phyloP scores from a whole-genome alignment of 306 rosid genomes.

The Datisca glomerata region DNA sequence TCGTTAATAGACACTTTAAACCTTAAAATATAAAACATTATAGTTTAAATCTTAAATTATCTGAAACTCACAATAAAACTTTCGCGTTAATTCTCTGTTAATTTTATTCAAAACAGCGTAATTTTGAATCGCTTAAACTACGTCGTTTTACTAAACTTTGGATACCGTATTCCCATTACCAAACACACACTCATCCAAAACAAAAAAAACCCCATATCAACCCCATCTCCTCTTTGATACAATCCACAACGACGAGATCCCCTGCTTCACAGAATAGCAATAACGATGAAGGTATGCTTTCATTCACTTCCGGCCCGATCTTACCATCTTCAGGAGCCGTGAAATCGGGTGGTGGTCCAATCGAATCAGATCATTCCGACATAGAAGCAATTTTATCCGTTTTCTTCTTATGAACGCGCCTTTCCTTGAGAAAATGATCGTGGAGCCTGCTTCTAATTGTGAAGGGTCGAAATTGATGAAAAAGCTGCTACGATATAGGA shows the following conservation, averaged over 20 bases:
- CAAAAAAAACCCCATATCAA: no score
- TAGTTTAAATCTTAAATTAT: no score
- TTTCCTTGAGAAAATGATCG: slow-evolving; percentile 38
- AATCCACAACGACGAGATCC: slow-evolving; percentile 53
- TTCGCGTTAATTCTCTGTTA: no score
- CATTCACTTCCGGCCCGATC: slow-evolving; percentile 77
- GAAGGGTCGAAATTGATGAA: slow-evolving; percentile 25
- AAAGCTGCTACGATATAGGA: slow-evolving; percentile 33
- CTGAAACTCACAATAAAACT: no score
- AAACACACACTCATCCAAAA: no score
- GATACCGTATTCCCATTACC: no score
- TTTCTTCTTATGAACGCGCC: slow-evolving; percentile 35
- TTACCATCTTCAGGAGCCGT: slow-evolving; percentile 32
- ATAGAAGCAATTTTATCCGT: slow-evolving; percentile 63
- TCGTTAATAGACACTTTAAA: no score
- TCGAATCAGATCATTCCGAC: slow-evolving; percentile 79
- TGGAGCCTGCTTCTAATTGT: slow-evolving; percentile 31
- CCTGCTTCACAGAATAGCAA: slow-evolving; percentile 62
- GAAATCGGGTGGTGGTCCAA: slow-evolving; percentile 34
- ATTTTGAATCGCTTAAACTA: no score
- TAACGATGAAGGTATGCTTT: slow-evolving; percentile 88
- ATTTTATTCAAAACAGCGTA: no score
- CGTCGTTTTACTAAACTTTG: no score
- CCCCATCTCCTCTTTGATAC: no score
- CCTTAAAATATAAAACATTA: no score